Evolutionary conservation across 441 rosid species (phyloP).

Genomic region (Corymbia citriodora): DNA sequence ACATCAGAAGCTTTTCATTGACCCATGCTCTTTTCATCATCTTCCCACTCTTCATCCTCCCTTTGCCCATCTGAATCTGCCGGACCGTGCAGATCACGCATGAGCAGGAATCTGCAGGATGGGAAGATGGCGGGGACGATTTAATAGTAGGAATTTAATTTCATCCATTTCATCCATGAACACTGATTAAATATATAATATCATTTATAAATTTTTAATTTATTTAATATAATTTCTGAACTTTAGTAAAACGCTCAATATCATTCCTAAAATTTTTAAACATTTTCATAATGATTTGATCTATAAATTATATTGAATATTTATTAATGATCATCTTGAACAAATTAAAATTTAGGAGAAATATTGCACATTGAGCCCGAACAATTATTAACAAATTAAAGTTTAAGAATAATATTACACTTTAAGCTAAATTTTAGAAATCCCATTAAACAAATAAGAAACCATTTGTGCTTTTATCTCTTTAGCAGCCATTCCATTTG

Average conservation of each 20-base stretch:
- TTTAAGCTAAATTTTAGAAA: neutral
- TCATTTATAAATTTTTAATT: accelerated
- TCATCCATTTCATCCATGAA: neutral
- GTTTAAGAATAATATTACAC: too few relatives aligned
- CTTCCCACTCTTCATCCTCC: neutral
- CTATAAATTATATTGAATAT: too few relatives aligned
- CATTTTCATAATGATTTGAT: neutral
- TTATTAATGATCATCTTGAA: neutral
- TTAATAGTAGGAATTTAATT: neutral
- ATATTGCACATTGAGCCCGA: accelerated
- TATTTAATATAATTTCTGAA: accelerated
- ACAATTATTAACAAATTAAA: too few relatives aligned
- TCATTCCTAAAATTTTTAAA: accelerated
- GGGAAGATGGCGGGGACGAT: neutral
- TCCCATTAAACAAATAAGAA: neutral
- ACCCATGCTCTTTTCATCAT: neutral
- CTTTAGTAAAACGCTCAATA: neutral
- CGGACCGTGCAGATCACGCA: neutral
- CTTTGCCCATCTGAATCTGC: neutral
- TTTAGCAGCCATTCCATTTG: neutral
- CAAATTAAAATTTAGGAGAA: neutral
- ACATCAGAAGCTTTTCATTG: neutral
- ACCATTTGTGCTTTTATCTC: too few relatives aligned
- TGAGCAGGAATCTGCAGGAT: neutral
- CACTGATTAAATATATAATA: neutral